phyloP scores from a whole-genome alignment of 306 rosid species.

The Rosa persica region DNA sequence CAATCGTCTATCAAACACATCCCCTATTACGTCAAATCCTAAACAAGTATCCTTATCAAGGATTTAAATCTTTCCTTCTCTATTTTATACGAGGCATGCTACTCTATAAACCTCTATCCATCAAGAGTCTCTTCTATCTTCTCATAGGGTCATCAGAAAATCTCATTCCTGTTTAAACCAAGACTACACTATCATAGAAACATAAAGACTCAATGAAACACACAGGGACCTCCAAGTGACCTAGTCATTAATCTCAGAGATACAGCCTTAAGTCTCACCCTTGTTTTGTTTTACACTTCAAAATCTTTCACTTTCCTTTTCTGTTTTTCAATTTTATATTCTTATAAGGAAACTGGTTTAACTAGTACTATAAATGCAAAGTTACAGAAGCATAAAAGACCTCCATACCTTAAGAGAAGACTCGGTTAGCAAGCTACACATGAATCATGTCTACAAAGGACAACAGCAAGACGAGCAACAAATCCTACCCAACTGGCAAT shows the following conservation, averaged over 20 bases:
- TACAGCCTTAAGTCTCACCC: background rate
- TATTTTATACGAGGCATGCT: background rate
- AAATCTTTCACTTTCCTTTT: background rate
- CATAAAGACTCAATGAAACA: background rate
- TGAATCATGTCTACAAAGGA: background rate
- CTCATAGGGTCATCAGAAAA: background rate
- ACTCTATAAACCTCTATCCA: background rate
- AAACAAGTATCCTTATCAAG: background rate
- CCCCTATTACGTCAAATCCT: background rate
- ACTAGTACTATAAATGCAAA: background rate
- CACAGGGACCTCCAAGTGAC: background rate
- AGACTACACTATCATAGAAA: background rate
- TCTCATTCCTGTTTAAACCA: background rate
- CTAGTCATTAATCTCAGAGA: background rate
- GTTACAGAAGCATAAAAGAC: conserved; percentile 5
- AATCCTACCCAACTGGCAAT: conserved; percentile 1
- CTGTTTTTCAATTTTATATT: background rate
- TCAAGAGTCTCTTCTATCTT: background rate
- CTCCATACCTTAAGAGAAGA: background rate
- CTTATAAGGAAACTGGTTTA: background rate
- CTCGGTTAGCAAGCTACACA: background rate
- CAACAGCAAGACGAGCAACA: background rate
- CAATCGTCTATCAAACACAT: background rate
- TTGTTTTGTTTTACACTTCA: background rate
- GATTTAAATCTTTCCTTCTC: background rate